A percentile compares a stretch with the other conserved stretches of the same genome.
These are phyloP conservation scores for Protea cynaroides DNA, from an alignment of 164 flowering plant genomes.

Conservation along the genomic window DNA sequence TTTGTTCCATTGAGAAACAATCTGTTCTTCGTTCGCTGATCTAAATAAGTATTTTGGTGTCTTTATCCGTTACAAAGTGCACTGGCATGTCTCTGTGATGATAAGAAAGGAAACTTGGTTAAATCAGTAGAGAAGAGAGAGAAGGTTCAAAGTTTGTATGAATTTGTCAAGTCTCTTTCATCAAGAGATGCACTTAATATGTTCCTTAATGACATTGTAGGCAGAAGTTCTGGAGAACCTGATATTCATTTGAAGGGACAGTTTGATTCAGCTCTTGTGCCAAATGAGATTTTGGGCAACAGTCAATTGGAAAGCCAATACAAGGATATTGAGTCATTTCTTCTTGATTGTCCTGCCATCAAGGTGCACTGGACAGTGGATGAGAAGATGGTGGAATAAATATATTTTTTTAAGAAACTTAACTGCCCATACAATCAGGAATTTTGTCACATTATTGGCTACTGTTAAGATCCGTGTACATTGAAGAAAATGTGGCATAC, in stretches of 20 bases:
- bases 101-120: conserved; percentile 45
- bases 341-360: conserved; percentile 39
- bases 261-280: background rate
- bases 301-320: conserved; percentile 29
- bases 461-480: too few species aligned
- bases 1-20: too few species aligned
- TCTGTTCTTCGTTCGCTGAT: background rate
- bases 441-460: too few species aligned
- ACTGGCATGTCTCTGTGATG: conserved; percentile 55
- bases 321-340: conserved; percentile 31
- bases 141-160: conserved; percentile 41
- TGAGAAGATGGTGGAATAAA: conserved; percentile 8
- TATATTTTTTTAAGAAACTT: background rate
- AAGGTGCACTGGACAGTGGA: conserved; percentile 20
- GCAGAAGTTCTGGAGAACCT: conserved; percentile 19
- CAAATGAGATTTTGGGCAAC: conserved; percentile 20
- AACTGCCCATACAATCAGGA: background rate
- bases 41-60: background rate
- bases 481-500: too few species aligned
- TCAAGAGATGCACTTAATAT: conserved; percentile 47
- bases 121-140: conserved; percentile 35
- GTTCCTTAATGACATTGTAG: conserved; percentile 34
- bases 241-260: conserved; percentile 11
- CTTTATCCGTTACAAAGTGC: conserved; percentile 33
- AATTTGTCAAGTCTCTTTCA: conserved; percentile 45